Evolutionary conservation across 805 yeast genomes (phyloP), one percentile per base, ranked within the genome.

Genomic region (Yarrowia sp.): DNA sequence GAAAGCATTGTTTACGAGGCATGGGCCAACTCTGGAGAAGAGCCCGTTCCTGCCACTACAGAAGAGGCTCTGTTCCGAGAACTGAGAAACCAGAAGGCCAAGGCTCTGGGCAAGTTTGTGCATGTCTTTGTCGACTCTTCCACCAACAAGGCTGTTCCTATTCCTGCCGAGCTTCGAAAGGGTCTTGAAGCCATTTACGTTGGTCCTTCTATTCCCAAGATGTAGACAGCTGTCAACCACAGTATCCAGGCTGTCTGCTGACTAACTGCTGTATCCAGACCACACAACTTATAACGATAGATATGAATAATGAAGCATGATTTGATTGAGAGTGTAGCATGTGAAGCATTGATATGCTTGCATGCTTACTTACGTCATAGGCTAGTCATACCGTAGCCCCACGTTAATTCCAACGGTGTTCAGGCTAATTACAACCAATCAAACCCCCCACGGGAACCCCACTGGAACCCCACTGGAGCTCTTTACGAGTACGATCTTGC

Each of bases 81-180:
- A 7, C 40, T 58, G 32, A 22, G 51, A n/a, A 58, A 43, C 51
- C 63, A 58, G n/a, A 40, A n/a, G 30, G 73, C 71, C 16, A 69
- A 68, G 28, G 74, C 75, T 9, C 67, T 71, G 12, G 74, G 74
- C 26, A 38, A 67, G 16, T 67, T 69, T 64, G 71, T 69, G 6
- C 74, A 70, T 62, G 74, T 72, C 3, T 72, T 71, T 64, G 71
- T 72, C 16, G 71, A 71, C 44, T 38, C 66, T n/a, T n/a, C 36
- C 16, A 71, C 73, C 19, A 65, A 66, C 30, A 69, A 68, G 63
- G 67, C 71, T 8, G 32, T 51, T 21, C 66, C 67, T 7, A 70
- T 70, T 66, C 64, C 68, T 10, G 56, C 32, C 11, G 46, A 54
- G 3, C 46, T 69, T 11, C 41, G 72, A 33, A 21, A 41, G 33